phyloP scores from a whole-genome alignment of 1,284 basidiomycete genomes.

The Meripilus lineatus region DNA sequence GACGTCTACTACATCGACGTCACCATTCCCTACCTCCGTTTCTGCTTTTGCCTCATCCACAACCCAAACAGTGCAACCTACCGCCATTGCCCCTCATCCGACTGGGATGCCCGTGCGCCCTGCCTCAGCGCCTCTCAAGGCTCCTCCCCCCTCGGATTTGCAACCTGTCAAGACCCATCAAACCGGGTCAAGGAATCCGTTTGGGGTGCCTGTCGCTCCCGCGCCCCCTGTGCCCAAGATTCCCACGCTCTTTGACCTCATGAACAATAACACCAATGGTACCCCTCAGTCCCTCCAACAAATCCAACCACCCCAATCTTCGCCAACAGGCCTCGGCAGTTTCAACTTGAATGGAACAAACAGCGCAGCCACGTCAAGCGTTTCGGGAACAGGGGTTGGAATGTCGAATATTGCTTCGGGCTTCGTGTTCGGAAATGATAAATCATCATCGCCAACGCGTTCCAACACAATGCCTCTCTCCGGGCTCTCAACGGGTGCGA shows the following conservation, averaged over 20 bases:
- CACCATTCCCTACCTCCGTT: slow-evolving; percentile 9
- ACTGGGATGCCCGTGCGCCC: slow-evolving; percentile 46
- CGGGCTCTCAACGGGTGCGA: slow-evolving; percentile 2
- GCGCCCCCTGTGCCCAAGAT: slow-evolving; percentile 68
- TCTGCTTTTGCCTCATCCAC: slow-evolving; percentile 19
- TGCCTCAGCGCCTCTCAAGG: slow-evolving; percentile 61
- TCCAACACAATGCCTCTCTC: slow-evolving; percentile 18
- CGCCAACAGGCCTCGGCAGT: slow-evolving; percentile 7
- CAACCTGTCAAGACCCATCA: slow-evolving; percentile 80
- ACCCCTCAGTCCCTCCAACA: slow-evolving; percentile 25
- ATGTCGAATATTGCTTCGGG: slow-evolving; percentile 70
- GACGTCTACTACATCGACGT: slow-evolving; percentile 4
- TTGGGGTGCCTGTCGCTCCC: slow-evolving; percentile 72
- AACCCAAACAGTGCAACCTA: slow-evolving; percentile 14
- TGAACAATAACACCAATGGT: slow-evolving; percentile 26
- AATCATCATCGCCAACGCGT: slow-evolving; percentile 19
- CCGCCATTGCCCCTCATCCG: slow-evolving; percentile 8
- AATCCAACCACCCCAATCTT: slow-evolving; percentile 3
- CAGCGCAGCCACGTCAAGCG: slow-evolving; percentile 1
- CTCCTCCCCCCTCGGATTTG: slow-evolving; percentile 35
- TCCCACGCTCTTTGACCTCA: slow-evolving; percentile 80
- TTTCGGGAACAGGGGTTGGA: slow-evolving; percentile 23
- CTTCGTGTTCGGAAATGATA: slow-evolving; percentile 45
- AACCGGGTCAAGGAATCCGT: slow-evolving; percentile 95
- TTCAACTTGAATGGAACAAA: neutral